Conservation (phyloP, 768 basidiomycete genomes). For the Galerina sulciceps region DNA sequence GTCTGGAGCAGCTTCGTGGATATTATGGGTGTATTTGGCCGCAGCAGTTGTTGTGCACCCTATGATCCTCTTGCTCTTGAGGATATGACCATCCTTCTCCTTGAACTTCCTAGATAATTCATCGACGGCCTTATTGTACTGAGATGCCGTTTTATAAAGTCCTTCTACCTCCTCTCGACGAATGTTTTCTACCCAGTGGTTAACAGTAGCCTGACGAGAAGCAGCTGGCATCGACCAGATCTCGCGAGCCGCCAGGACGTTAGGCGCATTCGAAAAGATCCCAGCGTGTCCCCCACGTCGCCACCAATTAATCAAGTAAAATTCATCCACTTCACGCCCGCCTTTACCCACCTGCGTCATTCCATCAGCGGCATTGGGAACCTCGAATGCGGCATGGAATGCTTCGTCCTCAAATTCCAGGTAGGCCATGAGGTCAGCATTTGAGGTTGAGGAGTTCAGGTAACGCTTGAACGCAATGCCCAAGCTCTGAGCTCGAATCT, state of each 20-base stretch:
- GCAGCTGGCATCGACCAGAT: slow-evolving; percentile 5
- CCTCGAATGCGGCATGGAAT: slow-evolving; percentile 50
- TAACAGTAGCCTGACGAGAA: neutral
- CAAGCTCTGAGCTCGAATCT: neutral
- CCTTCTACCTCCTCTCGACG: slow-evolving; percentile 32
- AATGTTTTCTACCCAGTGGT: slow-evolving; percentile 4
- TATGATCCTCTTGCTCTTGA: slow-evolving; percentile 57
- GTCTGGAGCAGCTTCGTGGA: slow-evolving; percentile 50
- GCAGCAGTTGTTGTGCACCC: slow-evolving; percentile 75
- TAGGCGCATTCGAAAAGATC: slow-evolving; percentile 29
- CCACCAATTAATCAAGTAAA: slow-evolving; percentile 57
- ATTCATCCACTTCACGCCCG: slow-evolving; percentile 34
- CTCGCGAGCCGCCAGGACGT: neutral
- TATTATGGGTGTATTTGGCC: slow-evolving; percentile 56
- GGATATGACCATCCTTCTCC: slow-evolving; percentile 26
- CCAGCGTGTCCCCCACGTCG: slow-evolving; percentile 46
- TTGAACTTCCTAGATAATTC: slow-evolving; percentile 38
- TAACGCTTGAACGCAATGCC: slow-evolving; percentile 19
- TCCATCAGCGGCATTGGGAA: slow-evolving; percentile 41
- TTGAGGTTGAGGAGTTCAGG: slow-evolving; percentile 22
- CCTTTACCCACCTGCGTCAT: slow-evolving; percentile 47
- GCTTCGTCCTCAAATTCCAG: slow-evolving; percentile 54
- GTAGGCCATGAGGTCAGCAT: slow-evolving; percentile 31
- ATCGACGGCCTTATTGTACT: slow-evolving; percentile 45
- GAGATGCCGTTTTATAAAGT: slow-evolving; percentile 34